Conservation (phyloP, 257 asterid genomes). For the Euphrasia confusa region DNA sequence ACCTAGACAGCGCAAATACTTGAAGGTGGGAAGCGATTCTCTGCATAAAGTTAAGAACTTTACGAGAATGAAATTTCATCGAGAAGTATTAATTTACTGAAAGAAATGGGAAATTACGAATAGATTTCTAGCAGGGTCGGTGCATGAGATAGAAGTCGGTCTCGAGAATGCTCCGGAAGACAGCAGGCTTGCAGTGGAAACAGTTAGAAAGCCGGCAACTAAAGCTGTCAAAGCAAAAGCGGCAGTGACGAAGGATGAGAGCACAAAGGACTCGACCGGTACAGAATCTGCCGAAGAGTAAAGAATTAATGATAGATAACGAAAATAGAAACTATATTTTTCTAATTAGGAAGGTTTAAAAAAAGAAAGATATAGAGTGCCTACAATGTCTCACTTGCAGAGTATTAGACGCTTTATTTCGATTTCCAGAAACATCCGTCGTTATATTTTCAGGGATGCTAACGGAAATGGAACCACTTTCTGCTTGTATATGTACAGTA, state of each 20-base stretch:
- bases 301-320: background rate
- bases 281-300: conserved; percentile 55
- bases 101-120: conserved; percentile 50
- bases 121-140: conserved; percentile 72
- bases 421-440: conserved; percentile 80
- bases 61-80: background rate
- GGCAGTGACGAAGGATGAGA: conserved; percentile 63
- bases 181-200: conserved; percentile 74
- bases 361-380: conserved; percentile 22
- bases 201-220: conserved; percentile 60
- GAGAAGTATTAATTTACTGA: background rate
- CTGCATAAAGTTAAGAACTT: conserved; percentile 33
- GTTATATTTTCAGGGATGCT: conserved; percentile 75
- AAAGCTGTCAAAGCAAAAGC: conserved; percentile 64
- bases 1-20: conserved; percentile 67
- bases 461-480: conserved; percentile 42
- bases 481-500: conserved; percentile 42
- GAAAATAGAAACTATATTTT: background rate
- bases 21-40: conserved; percentile 86
- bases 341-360: background rate
- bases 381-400: conserved; percentile 84
- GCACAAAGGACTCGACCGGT: conserved; percentile 53
- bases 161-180: conserved; percentile 63
- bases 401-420: conserved; percentile 60
- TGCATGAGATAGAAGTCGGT: conserved; percentile 44